Evolutionary conservation across 768 basidiomycete species (phyloP).

Genomic region (Phanerodontia chrysosporium): DNA sequence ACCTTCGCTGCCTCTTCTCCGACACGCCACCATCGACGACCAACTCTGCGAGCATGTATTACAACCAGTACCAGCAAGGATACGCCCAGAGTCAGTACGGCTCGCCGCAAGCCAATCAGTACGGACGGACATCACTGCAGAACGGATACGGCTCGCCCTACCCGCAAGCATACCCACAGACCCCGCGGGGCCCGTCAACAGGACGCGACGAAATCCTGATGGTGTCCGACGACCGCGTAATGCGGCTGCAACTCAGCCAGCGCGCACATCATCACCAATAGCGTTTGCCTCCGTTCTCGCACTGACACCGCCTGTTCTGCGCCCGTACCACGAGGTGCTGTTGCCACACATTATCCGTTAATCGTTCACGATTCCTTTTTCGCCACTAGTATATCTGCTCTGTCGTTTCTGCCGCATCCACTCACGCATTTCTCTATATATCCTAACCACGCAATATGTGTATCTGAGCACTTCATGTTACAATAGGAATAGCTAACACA

Average conservation of each 20-base stretch:
- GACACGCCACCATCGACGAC: constrained; percentile 87
- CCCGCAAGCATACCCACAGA: constrained; percentile 42
- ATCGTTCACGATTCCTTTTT: not conserved
- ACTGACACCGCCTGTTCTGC: no score
- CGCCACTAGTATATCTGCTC: not conserved
- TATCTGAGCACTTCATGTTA: constrained; percentile 12
- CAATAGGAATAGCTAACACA: constrained; percentile 5
- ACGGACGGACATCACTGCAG: constrained; percentile 26
- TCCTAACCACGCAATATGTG: constrained; percentile 11
- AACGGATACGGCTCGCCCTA: constrained; percentile 26
- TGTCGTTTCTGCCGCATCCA: not conserved
- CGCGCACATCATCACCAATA: not conserved
- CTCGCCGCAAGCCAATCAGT: constrained; percentile 28
- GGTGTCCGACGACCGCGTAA: constrained; percentile 83
- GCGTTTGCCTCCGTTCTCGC: no score
- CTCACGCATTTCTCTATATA: constrained; percentile 8
- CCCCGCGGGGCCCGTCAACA: constrained; percentile 39
- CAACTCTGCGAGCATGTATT: constrained; percentile 43
- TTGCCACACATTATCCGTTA: not conserved
- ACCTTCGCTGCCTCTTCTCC: constrained; percentile 86
- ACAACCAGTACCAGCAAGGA: constrained; percentile 31
- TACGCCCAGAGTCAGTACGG: constrained; percentile 14
- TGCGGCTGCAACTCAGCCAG: constrained; percentile 54
- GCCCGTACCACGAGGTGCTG: no score
- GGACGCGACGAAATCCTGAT: constrained; percentile 84